Conservation (phyloP, 768 basidiomycete species). For the Brasilioporus rufonigricans region DNA sequence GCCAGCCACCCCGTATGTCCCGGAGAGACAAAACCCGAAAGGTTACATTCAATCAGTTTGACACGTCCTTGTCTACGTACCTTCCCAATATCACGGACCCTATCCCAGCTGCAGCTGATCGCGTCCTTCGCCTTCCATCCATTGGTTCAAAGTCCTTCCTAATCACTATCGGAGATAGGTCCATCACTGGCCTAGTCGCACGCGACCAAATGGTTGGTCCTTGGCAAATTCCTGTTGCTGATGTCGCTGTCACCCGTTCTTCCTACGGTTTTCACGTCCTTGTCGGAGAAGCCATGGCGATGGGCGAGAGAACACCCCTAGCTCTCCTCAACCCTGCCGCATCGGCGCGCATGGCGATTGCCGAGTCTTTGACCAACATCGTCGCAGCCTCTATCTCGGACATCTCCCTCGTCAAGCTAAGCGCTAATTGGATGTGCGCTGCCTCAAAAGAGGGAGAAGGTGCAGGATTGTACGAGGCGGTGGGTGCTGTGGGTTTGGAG, state of each 20-base stretch:
- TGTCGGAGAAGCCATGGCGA: conserved; percentile 95
- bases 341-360: conserved; percentile 95
- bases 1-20: conserved; percentile 91
- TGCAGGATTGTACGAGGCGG: conserved; percentile 84
- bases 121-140: conserved; percentile 86
- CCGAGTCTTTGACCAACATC: conserved; percentile 90
- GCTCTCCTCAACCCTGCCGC: conserved; percentile 86
- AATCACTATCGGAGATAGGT: conserved; percentile 96
- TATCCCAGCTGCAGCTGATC: conserved; percentile 63
- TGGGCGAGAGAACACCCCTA: conserved; percentile 94
- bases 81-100: conserved; percentile 51
- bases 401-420: conserved; percentile 82
- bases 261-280: conserved; percentile 88
- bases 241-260: conserved; percentile 94
- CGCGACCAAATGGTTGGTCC: conserved; percentile 99
- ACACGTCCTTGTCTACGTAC: conserved; percentile 66
- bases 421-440: conserved; percentile 99
- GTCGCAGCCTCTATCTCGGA: conserved; percentile 73
- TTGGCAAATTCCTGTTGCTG: conserved; percentile 97
- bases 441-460: conserved; percentile 89
- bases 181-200: conserved; percentile 90
- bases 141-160: conserved; percentile 97
- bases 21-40: conserved; percentile 58
- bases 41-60: conserved; percentile 54
- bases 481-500: conserved; percentile 87